Base-by-base conservation (phyloP, 2,329 filamentous ascomycete species). In the Apiospora aurea region DNA sequence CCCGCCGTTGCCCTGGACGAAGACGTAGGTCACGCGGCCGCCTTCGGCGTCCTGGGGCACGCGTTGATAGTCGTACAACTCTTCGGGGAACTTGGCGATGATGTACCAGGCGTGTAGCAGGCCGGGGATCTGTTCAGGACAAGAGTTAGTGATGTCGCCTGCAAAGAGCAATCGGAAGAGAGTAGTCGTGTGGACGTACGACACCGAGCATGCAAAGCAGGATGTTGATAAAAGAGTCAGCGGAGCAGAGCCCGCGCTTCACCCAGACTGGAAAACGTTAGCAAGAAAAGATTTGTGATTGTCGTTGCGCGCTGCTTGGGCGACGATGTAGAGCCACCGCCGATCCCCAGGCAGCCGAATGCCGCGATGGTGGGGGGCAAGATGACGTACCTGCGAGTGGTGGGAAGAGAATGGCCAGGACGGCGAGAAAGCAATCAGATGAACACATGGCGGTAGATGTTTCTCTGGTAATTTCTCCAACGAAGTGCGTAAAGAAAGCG, bases 21-120 rank as follows among this genome's bases (percentile, higher is more conserved):
- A 93, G 81, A 97, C 93, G 82, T 96, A 96, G 51, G 91, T 92
- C 71, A 96, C 90, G 73, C 87, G 88, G 76, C 88, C 85, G 76
- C 85, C 83, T 76, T 88, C 87, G 77, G 80, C 77, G 78, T 89
- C 88, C 70, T 91, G 89, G 6, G 88, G 83, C 53, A 93, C 81
- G 69, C 86, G 84, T 76, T 94, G 89, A 83, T 96, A 95, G 74
- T 92, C 90, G 81, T 88, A 89, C 72, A 91, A 87, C 53, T 88
- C 76, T 73, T 98, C 96, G 72, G 96, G 96, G 82, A 92, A 94
- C 80, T 94, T 93, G 78, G 94, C 90, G 83, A 99, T 98, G 83
- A 98, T 97, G 88, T 98, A 99, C 96, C 96, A 98, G 74, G 95
- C 90, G 85, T 99, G 96, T 2, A 99, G 85, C 69, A 98, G 92